Evolutionary conservation across 2,329 filamentous ascomycete genomes (phyloP).

Genomic region (Leptosphaerulina australis): DNA sequence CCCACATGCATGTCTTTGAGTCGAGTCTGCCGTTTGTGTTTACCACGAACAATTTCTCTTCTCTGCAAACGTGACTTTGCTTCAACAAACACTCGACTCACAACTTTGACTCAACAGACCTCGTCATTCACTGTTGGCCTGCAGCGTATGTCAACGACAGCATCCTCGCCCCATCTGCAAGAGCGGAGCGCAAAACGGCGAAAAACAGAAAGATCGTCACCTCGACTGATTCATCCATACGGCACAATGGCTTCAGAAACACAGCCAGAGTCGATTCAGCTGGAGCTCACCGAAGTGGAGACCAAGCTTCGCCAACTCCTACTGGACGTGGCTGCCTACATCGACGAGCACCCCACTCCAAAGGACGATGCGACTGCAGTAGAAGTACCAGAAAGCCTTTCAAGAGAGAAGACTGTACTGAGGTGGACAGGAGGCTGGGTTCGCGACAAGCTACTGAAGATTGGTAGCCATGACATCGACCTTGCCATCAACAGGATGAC

Average conservation of each 20-base stretch:
- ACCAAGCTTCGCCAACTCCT: constrained; percentile 74
- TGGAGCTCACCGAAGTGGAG: constrained; percentile 73
- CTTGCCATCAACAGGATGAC: constrained; percentile 87
- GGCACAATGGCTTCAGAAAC: constrained; percentile 37
- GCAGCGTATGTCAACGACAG: constrained; percentile 41
- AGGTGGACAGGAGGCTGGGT: constrained; percentile 90
- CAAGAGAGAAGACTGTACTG: constrained; percentile 60
- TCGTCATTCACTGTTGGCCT: constrained; percentile 8
- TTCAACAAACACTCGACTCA: constrained; percentile 15
- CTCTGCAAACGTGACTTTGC: constrained; percentile 29
- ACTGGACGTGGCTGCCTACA: constrained; percentile 77
- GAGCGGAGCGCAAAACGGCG: constrained; percentile 42
- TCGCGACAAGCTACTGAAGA: constrained; percentile 77
- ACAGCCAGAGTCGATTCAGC: constrained; percentile 31
- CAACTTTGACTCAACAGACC: constrained; percentile 4
- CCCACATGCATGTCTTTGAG: constrained; percentile 36
- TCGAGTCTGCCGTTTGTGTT: constrained; percentile 39
- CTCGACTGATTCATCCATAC: constrained; percentile 33
- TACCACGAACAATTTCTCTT: constrained; percentile 33
- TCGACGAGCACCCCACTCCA: constrained; percentile 56
- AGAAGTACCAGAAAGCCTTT: constrained; percentile 53
- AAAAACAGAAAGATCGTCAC: constrained; percentile 27
- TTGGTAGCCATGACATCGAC: constrained; percentile 80
- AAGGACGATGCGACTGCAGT: constrained; percentile 38
- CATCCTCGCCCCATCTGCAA: constrained; percentile 28